Conservation (phyloP, 2,329 filamentous ascomycete species). For the Apiospora koreana region DNA sequence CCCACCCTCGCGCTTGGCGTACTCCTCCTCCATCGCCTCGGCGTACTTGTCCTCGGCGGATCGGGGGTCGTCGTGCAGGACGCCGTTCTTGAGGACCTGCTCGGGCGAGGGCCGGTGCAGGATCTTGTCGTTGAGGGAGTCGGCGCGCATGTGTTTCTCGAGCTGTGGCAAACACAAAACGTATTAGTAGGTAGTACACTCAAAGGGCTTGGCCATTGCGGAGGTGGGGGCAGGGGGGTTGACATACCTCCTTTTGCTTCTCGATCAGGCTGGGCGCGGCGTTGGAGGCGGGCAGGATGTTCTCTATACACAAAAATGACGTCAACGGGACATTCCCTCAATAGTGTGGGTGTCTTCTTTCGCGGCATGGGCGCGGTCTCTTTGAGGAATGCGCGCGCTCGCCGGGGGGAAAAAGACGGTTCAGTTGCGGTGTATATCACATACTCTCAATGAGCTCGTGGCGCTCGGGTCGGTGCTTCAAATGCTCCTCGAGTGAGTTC, state of each 20-base stretch:
- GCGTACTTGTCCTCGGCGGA: slow-evolving; percentile 57
- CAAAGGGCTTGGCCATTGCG: no score
- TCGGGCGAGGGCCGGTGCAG: slow-evolving; percentile 75
- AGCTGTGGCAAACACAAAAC: slow-evolving; percentile 45
- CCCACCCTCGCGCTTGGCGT: slow-evolving; percentile 63
- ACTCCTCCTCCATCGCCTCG: slow-evolving; percentile 65
- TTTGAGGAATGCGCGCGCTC: background rate
- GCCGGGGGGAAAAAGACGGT: background rate
- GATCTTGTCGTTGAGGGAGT: slow-evolving; percentile 85
- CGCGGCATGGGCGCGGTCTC: background rate
- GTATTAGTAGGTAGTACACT: background rate
- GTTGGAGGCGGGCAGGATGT: slow-evolving; percentile 79
- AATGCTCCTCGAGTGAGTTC: slow-evolving; percentile 73
- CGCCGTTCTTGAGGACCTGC: slow-evolving; percentile 75
- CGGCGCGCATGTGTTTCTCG: slow-evolving; percentile 83
- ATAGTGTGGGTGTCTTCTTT: background rate
- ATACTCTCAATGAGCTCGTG: slow-evolving; percentile 78
- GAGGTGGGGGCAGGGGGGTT: background rate
- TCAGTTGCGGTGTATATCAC: slow-evolving; percentile 36
- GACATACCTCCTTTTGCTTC: slow-evolving; percentile 69
- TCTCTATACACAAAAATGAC: slow-evolving; percentile 53
- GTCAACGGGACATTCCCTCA: slow-evolving; percentile 1
- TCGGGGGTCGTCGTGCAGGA: slow-evolving; percentile 70
- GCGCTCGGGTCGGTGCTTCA: slow-evolving; percentile 72
- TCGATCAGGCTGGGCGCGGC: slow-evolving; percentile 79